Percentiles rank a stretch among this genome's conserved stretches.
phyloP scores from a whole-genome alignment of 768 basidiomycete species.

The Floccularia luteovirens region DNA sequence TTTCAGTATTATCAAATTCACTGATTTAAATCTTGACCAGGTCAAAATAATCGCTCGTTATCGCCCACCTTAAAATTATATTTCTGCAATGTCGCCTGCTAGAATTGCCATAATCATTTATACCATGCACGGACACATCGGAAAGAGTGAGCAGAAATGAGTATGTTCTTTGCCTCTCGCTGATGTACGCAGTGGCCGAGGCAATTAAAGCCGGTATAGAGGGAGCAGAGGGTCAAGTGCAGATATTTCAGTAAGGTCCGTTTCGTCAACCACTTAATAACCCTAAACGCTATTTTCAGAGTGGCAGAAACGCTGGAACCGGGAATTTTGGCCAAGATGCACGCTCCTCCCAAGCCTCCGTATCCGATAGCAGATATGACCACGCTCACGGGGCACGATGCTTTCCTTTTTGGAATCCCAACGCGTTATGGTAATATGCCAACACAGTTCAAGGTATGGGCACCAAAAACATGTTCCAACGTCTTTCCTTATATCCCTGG shows the following conservation, averaged over 20 bases:
- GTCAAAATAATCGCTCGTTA: too few relatives aligned
- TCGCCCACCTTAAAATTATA: too few relatives aligned
- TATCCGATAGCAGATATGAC: constrained; percentile 51
- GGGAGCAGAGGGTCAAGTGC: constrained; percentile 25
- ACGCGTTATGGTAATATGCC: constrained; percentile 75
- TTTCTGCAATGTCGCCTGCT: too few relatives aligned
- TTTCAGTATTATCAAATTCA: too few relatives aligned
- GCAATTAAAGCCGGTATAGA: constrained; percentile 22
- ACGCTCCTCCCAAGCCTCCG: constrained; percentile 49
- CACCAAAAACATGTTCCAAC: neutral
- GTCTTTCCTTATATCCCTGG: neutral
- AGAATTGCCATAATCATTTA: constrained; percentile 46
- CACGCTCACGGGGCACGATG: constrained; percentile 49
- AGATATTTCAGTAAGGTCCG: constrained; percentile 34
- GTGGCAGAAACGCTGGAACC: constrained; percentile 58
- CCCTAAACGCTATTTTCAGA: constrained; percentile 18
- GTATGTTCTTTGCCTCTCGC: neutral
- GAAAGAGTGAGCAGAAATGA: constrained; percentile 28
- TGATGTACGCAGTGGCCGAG: constrained; percentile 43
- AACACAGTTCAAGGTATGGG: constrained; percentile 41
- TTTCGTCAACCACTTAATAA: neutral
- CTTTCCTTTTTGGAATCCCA: constrained; percentile 61
- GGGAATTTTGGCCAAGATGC: constrained; percentile 53
- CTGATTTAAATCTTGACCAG: too few relatives aligned
- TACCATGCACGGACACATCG: constrained; percentile 50